These are phyloP conservation scores for Chaetoceros muelleri DNA, from an alignment of 108 stramenopile species.

Conservation along the genomic window DNA sequence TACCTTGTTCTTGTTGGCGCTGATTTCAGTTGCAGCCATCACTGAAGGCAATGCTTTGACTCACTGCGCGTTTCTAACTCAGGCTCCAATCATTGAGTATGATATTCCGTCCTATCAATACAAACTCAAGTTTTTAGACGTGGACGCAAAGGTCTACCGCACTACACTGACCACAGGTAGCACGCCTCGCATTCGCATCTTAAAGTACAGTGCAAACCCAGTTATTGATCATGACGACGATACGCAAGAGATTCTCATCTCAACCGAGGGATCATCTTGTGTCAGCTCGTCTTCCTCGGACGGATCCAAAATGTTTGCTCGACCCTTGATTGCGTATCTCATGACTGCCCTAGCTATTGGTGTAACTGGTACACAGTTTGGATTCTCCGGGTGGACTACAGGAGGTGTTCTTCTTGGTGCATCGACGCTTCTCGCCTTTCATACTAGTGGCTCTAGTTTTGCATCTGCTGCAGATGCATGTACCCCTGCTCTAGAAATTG, in stretches of 20 bases:
- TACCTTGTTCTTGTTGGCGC: too few relatives aligned
- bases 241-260: not conserved
- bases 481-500: slow-evolving; percentile 11
- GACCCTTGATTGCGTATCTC: too few relatives aligned
- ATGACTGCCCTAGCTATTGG: too few relatives aligned
- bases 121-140: not conserved
- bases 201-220: not conserved
- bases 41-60: too few relatives aligned
- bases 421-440: not conserved
- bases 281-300: too few relatives aligned
- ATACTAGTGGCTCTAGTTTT: not conserved
- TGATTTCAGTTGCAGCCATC: too few relatives aligned
- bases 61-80: not conserved
- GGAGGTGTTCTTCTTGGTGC: not conserved
- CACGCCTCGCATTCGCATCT: not conserved
- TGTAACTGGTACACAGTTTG: too few relatives aligned
- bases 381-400: too few relatives aligned
- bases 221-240: not conserved
- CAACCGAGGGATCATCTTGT: too few relatives aligned
- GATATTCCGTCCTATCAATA: not conserved
- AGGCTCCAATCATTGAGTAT: not conserved
- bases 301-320: too few relatives aligned
- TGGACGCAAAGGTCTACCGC: not conserved
- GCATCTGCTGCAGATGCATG: slow-evolving; percentile 2
- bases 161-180: not conserved